Conservation (phyloP, 108 stramenopile genomes). For the Craspedostauros australis region DNA sequence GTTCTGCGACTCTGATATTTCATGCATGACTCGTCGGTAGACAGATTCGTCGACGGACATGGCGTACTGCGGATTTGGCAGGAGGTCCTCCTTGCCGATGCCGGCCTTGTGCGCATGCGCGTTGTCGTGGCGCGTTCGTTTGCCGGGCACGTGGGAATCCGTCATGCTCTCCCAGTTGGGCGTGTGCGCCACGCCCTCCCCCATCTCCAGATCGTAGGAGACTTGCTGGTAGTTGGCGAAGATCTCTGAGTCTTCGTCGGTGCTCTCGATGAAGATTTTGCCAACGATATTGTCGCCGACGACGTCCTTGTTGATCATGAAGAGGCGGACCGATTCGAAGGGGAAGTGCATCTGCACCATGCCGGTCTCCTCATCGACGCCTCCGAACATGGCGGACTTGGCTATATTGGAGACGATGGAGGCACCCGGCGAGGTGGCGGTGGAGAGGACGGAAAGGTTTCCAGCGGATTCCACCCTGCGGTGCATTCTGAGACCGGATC, state of each 20-base stretch:
- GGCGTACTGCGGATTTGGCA: slow-evolving; percentile 50
- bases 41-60: slow-evolving; percentile 56
- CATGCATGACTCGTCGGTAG: slow-evolving; percentile 63
- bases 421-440: too few relatives aligned
- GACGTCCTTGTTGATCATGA: slow-evolving; percentile 45
- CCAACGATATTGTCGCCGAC: slow-evolving; percentile 28
- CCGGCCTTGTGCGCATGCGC: slow-evolving; percentile 4
- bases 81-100: slow-evolving; percentile 10
- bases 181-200: too few relatives aligned
- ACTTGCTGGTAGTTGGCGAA: too few relatives aligned
- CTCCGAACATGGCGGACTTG: slow-evolving; percentile 53
- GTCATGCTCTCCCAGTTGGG: too few relatives aligned
- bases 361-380: slow-evolving; percentile 43
- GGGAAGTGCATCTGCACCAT: slow-evolving; percentile 54
- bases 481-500: too few relatives aligned
- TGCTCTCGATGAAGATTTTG: too few relatives aligned
- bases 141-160: too few relatives aligned
- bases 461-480: too few relatives aligned
- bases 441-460: too few relatives aligned
- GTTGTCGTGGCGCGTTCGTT: too few relatives aligned
- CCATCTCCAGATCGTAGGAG: too few relatives aligned
- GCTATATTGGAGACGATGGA: slow-evolving; percentile 39
- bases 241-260: too few relatives aligned
- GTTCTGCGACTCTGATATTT: slow-evolving; percentile 45
- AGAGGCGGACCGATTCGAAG: slow-evolving; percentile 46